Base-by-base conservation (phyloP, 2,329 filamentous ascomycete genomes). In the Paraconiothyrium sp. region DNA sequence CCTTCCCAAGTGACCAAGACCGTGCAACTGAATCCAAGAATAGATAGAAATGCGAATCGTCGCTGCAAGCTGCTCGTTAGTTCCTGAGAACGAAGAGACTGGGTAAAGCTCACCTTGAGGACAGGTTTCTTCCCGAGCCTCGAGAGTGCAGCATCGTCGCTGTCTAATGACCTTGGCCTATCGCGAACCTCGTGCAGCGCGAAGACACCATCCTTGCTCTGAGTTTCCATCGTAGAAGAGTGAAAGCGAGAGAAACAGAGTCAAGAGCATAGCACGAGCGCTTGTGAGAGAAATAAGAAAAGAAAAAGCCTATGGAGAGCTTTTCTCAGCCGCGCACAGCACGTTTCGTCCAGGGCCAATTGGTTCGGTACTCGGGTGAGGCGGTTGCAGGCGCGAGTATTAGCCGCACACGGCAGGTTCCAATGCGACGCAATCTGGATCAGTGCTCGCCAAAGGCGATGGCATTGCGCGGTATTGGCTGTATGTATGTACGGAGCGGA, bases 101-200 rank as follows among this genome's bases (percentile, higher is more conserved):
- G 13, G 11, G 50, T 20, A 1, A 57, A 14, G 39, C 46, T 41
- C 46, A 67, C 69, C 62, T 72, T 72, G 32, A 71, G 47, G 1
- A 72, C 70, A 24, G 70, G 60, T 30, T 69, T 70, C 58, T 72
- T 72, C 11, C 70, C 70, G 34, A 72, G 30, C 39, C 62, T 62
- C 10, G 67, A 65, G 7, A 72, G 62, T n/a, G 65, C 64, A 35
- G 66, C 58, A 30, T 68, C 63, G 60, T 72, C 69, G 20, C 44
- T 39, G 22, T 67, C 60, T 27, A 59, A 61, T 20, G 67, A 60
- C 2, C 58, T 61, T 1, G 61, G 66, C 10, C 50, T 55, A 16
- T 58, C 54, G 2, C 54, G 54, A 22, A 54, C 9, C 13, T 60
- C 57, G 9, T 47, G 58, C 52, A 71, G 54, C 61, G 69, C 67